These are phyloP conservation scores for Exophiala calicioides DNA, from an alignment of 2,329 filamentous ascomycete genomes.

Conservation along the genomic window DNA sequence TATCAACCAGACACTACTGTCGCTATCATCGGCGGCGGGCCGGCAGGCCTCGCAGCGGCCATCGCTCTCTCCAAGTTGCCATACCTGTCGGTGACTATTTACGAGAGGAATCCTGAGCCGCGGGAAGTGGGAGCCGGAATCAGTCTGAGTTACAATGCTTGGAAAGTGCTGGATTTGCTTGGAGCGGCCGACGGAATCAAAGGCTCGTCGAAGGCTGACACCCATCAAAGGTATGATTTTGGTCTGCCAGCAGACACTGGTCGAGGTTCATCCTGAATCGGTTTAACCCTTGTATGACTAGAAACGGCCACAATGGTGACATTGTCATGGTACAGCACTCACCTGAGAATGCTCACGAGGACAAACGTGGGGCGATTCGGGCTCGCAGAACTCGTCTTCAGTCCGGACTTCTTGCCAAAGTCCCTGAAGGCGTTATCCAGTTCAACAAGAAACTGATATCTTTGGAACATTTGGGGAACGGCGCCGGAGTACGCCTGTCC, in stretches of 20 bases:
- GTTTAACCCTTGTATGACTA: conserved; percentile 15
- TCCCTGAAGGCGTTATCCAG: conserved; percentile 47
- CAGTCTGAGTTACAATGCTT: conserved; percentile 48
- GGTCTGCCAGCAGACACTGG: neutral
- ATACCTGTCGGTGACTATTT: conserved; percentile 45
- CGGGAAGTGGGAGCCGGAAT: conserved; percentile 52
- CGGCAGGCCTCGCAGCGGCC: conserved; percentile 44
- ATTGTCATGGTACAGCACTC: conserved; percentile 24
- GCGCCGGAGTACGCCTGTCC: conserved; percentile 42
- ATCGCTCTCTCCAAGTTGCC: conserved; percentile 47
- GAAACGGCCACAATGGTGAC: conserved; percentile 37
- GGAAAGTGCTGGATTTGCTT: conserved; percentile 50
- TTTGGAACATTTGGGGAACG: conserved; percentile 40
- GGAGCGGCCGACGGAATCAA: conserved; percentile 44
- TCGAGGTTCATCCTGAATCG: neutral
- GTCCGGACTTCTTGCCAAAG: conserved; percentile 48
- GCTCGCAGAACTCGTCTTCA: conserved; percentile 46
- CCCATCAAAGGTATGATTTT: conserved; percentile 32
- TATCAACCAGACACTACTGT: conserved; percentile 19
- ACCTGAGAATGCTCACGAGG: conserved; percentile 16
- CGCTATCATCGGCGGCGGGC: conserved; percentile 44
- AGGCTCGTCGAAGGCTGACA: conserved; percentile 36
- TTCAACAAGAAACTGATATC: conserved; percentile 47
- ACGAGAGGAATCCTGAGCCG: conserved; percentile 47
- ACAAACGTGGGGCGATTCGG: conserved; percentile 30